Percentiles rank a stretch among this genome's conserved stretches.
These are phyloP conservation scores for Xenosphaeropsis pyriputrescens DNA, from an alignment of 2,329 filamentous ascomycete genomes.

Conservation along the genomic window DNA sequence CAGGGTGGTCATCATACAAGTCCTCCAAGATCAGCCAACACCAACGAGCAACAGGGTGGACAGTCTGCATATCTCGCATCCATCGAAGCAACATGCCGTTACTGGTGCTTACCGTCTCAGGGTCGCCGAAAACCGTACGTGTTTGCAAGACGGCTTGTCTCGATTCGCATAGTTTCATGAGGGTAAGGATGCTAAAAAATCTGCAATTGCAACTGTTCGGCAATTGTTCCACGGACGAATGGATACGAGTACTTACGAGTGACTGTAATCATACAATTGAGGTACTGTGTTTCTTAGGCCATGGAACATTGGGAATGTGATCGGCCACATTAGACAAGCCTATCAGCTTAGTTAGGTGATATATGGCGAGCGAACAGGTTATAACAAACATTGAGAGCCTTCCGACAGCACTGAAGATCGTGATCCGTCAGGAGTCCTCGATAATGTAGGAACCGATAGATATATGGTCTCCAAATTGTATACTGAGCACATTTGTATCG, in stretches of 20 bases:
- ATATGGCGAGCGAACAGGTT: too few relatives aligned
- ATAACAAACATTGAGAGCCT: neutral
- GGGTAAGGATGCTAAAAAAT: neutral
- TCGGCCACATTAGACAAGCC: neutral
- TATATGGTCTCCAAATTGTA: slow-evolving; percentile 2
- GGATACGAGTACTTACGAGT: neutral
- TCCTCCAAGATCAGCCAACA: neutral
- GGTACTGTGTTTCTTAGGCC: neutral
- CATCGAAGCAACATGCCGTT: neutral
- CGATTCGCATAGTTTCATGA: neutral
- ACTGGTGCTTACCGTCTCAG: neutral
- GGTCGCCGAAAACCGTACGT: neutral
- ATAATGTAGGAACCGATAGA: slow-evolving; percentile 3
- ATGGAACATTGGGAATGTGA: neutral
- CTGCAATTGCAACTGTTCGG: neutral
- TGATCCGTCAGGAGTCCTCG: neutral
- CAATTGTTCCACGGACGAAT: neutral
- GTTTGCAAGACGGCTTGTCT: neutral
- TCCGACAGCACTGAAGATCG: neutral
- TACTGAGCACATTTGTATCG: slow-evolving; percentile 4
- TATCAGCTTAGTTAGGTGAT: neutral
- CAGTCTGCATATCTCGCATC: slow-evolving; percentile 3
- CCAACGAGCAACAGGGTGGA: slow-evolving; percentile 3
- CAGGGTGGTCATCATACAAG: neutral
- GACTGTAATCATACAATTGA: slow-evolving; percentile 2